Conservation (phyloP, 768 basidiomycete species). For the Lactifluus subvellereus region DNA sequence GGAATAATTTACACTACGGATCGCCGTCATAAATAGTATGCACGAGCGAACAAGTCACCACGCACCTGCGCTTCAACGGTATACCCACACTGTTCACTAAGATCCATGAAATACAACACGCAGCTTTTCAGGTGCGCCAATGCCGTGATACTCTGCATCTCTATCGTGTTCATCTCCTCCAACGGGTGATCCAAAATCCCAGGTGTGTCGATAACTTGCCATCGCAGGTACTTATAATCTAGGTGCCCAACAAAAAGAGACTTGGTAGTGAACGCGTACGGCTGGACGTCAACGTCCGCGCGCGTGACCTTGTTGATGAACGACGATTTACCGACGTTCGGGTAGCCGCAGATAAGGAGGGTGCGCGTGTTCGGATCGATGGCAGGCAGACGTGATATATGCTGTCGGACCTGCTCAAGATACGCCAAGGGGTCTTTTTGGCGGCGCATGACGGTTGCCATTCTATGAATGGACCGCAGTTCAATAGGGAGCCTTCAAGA, state of each 20-base stretch:
- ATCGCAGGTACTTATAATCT: slow-evolving; percentile 98
- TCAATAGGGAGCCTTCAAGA: background rate
- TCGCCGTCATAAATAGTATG: slow-evolving; percentile 2
- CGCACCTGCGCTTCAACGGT: slow-evolving; percentile 90
- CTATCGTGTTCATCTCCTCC: slow-evolving; percentile 99
- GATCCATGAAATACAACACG: slow-evolving; percentile 97
- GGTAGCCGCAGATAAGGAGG: slow-evolving; percentile 96
- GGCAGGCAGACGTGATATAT: slow-evolving; percentile 95
- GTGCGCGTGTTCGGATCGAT: slow-evolving; percentile 99
- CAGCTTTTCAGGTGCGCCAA: slow-evolving; percentile 93
- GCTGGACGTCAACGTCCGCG: slow-evolving; percentile 98
- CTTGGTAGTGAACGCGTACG: slow-evolving; percentile 99
- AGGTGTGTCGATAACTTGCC: slow-evolving; percentile 99
- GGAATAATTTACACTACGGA: slow-evolving; percentile 90
- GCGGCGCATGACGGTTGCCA: slow-evolving; percentile 98
- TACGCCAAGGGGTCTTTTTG: slow-evolving; percentile 99
- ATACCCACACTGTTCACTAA: slow-evolving; percentile 98
- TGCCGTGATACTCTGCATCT: slow-evolving; percentile 99
- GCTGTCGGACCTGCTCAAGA: slow-evolving; percentile 98
- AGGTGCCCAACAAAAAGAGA: slow-evolving; percentile 97
- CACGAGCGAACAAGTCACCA: slow-evolving; percentile 5
- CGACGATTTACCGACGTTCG: slow-evolving; percentile 98
- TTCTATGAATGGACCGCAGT: slow-evolving; percentile 42
- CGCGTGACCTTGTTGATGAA: slow-evolving; percentile 99
- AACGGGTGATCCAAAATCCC: slow-evolving; percentile 96